A percentile compares a stretch with the other conserved stretches of the same genome.
Evolutionary conservation across 805 yeast species (phyloP).

Genomic region (Naumovozyma baii): DNA sequence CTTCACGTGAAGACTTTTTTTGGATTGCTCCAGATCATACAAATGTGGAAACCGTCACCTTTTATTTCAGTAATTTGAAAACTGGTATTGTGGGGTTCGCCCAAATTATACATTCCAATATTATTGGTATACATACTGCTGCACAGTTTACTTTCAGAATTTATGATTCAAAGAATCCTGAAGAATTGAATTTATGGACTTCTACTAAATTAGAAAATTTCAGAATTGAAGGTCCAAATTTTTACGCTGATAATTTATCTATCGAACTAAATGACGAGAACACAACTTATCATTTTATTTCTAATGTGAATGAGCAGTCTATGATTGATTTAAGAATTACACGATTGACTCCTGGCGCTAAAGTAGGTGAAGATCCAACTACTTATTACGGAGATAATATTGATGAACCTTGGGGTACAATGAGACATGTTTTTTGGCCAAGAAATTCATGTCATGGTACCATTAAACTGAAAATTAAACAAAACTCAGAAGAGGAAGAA

Average conservation of each 20-base stretch:
- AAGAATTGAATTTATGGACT: slow-evolving; percentile 56
- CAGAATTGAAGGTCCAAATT: slow-evolving; percentile 60
- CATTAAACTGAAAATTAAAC: slow-evolving; percentile 36
- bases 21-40: slow-evolving; percentile 73
- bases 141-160: slow-evolving; percentile 92
- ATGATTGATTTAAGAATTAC: slow-evolving; percentile 58
- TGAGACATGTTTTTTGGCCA: slow-evolving; percentile 97
- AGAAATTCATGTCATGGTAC: slow-evolving; percentile 65
- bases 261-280: slow-evolving; percentile 51
- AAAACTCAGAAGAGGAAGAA: slow-evolving; percentile 5
- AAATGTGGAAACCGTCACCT: slow-evolving; percentile 92
- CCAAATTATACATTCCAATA: slow-evolving; percentile 87
- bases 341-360: slow-evolving; percentile 66
- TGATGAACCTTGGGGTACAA: slow-evolving; percentile 88
- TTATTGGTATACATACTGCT: slow-evolving; percentile 77
- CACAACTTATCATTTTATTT: slow-evolving; percentile 44
- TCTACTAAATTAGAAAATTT: slow-evolving; percentile 82
- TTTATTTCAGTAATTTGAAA: slow-evolving; percentile 62
- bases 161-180: slow-evolving; percentile 32
- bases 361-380: slow-evolving; percentile 81
- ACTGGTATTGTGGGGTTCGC: slow-evolving; percentile 74
- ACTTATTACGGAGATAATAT: slow-evolving; percentile 80
- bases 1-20: slow-evolving; percentile 56
- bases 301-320: slow-evolving; percentile 60
- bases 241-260: slow-evolving; percentile 65